Evolutionary conservation across 768 basidiomycete genomes (phyloP).

Genomic region (Kwoniella dendrophila): DNA sequence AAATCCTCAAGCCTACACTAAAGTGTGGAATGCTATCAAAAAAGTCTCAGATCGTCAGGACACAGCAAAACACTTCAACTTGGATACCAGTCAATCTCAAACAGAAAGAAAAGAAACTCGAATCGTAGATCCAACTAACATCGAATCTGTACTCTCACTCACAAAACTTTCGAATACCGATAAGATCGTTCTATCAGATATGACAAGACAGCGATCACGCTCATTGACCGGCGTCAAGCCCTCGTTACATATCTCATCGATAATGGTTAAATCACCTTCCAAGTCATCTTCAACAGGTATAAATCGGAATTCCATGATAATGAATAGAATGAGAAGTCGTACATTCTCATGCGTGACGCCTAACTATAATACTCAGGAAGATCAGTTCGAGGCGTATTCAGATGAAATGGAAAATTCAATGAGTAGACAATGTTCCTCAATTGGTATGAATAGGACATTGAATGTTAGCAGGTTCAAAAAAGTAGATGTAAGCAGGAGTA

Average conservation of each 20-base stretch:
- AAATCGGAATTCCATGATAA: no score
- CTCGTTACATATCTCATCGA: no score
- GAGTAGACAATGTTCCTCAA: conserved; percentile 5
- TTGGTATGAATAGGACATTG: conserved; percentile 8
- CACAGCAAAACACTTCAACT: background rate
- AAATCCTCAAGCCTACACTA: background rate
- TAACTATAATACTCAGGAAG: no score
- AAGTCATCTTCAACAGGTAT: background rate
- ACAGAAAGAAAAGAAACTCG: background rate
- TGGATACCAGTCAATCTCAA: background rate
- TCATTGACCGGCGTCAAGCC: no score
- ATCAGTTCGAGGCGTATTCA: no score
- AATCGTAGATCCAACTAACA: no score
- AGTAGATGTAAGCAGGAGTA: no score
- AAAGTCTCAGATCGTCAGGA: background rate
- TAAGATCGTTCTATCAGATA: background rate
- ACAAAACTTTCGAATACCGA: background rate
- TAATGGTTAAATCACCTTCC: background rate
- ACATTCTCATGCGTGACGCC: background rate
- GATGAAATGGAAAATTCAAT: background rate
- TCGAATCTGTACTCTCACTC: no score
- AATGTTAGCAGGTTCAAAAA: conserved; percentile 2
- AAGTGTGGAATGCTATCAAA: conserved; percentile 1
- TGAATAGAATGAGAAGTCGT: background rate
- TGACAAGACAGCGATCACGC: background rate